A percentile compares a stretch with the other conserved stretches of the same genome.
Evolutionary conservation across 768 basidiomycete genomes (phyloP).

Genomic region (Tylopilus balloui): DNA sequence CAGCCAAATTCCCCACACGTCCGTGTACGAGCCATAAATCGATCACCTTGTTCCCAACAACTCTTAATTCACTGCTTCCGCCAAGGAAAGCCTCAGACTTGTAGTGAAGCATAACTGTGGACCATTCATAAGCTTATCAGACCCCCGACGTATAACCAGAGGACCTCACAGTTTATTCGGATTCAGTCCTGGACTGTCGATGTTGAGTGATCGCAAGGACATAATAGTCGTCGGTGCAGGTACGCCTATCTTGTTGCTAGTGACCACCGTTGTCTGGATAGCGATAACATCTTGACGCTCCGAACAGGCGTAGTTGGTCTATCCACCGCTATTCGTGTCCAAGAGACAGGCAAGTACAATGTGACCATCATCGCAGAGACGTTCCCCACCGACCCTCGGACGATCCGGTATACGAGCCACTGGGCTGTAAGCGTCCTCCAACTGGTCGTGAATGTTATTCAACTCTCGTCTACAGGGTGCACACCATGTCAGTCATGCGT

Average conservation of each 20-base stretch:
- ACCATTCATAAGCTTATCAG: no score
- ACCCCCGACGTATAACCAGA: no score
- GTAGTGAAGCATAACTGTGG: no score
- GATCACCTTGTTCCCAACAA: no score
- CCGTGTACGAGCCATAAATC: no score
- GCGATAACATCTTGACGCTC: not conserved
- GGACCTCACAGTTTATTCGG: no score
- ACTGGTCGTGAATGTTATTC: not conserved
- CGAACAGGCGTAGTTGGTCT: conserved; percentile 69
- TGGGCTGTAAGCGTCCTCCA: conserved; percentile 61
- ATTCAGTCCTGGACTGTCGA: not conserved
- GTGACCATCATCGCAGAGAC: conserved; percentile 70
- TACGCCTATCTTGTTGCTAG: conserved; percentile 8
- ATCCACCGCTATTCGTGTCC: conserved; percentile 68
- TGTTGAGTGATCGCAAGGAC: conserved; percentile 20
- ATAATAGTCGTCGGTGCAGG: conserved; percentile 43
- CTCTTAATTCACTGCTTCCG: no score
- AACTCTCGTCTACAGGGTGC: conserved; percentile 53
- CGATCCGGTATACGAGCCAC: conserved; percentile 71
- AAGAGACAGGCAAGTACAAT: conserved; percentile 48
- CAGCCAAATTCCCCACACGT: no score
- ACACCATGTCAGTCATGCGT: conserved; percentile 64
- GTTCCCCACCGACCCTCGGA: conserved; percentile 68
- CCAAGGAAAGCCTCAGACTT: no score
- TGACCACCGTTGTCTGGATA: not conserved